Evolutionary conservation across 352 stramenopile genomes (phyloP).

Genomic region (Pythium dissimile): DNA sequence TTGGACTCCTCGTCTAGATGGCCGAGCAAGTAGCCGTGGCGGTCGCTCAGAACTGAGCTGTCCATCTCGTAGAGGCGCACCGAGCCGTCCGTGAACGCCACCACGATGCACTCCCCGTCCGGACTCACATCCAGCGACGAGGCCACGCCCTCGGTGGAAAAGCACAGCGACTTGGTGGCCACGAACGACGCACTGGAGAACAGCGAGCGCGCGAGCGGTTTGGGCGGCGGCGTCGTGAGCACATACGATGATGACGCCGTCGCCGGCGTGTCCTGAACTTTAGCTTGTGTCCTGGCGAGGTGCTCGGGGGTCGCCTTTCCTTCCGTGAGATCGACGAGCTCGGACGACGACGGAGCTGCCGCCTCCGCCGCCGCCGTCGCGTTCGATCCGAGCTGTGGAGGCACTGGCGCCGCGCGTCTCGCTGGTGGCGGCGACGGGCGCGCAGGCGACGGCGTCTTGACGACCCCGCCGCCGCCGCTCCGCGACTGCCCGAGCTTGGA

Average conservation of each 20-base stretch:
- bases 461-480: slow-evolving; percentile 7
- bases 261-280: neutral
- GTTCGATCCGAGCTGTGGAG: neutral
- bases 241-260: neutral
- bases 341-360: neutral
- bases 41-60: slow-evolving; percentile 77
- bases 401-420: slow-evolving; percentile 7
- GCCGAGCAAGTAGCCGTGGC: slow-evolving; percentile 72
- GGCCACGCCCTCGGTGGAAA: slow-evolving; percentile 70
- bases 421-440: slow-evolving; percentile 1
- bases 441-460: slow-evolving; percentile 15
- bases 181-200: slow-evolving; percentile 37
- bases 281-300: too few relatives aligned
- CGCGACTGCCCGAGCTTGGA: slow-evolving; percentile 43
- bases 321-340: slow-evolving; percentile 18
- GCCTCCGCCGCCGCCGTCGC: neutral
- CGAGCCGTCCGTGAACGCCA: slow-evolving; percentile 74
- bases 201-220: slow-evolving; percentile 44
- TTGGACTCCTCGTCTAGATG: slow-evolving; percentile 79
- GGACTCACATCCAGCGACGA: slow-evolving; percentile 74
- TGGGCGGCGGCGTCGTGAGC: slow-evolving; percentile 23
- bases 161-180: slow-evolving; percentile 73
- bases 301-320: slow-evolving; percentile 7
- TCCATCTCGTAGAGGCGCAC: slow-evolving; percentile 84
- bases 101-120: slow-evolving; percentile 80